Conservation (phyloP, 148 eudicot species). For the Dianthus caryophyllus region DNA sequence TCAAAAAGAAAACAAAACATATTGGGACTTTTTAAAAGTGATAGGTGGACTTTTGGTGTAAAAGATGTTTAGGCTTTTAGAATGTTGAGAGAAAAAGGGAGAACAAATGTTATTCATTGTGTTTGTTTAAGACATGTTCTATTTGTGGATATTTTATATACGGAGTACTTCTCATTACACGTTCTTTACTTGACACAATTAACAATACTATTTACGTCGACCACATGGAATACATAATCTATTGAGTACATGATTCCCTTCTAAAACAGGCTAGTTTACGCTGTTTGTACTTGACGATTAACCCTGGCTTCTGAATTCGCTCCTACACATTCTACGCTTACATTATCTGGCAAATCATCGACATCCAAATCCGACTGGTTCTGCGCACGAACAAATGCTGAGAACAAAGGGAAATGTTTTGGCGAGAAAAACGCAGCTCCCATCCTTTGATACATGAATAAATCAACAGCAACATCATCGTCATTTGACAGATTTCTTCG, state of each 20-base stretch:
- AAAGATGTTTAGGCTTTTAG: neutral
- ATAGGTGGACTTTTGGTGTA: too few species aligned
- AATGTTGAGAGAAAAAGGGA: too few species aligned
- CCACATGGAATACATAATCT: neutral
- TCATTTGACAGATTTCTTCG: conserved; percentile 45
- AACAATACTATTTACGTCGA: neutral
- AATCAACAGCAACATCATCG: conserved; percentile 35
- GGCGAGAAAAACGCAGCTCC: conserved; percentile 88
- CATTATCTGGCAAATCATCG: conserved; percentile 52
- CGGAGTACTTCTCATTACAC: too few species aligned
- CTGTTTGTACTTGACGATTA: conserved; percentile 41
- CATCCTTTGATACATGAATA: conserved; percentile 87
- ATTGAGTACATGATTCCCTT: neutral
- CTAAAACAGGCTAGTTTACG: conserved; percentile 8
- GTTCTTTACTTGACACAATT: too few species aligned
- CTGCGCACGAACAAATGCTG: conserved; percentile 48
- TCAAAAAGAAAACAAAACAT: too few species aligned
- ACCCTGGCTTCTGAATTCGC: conserved; percentile 15
- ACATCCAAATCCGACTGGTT: conserved; percentile 35
- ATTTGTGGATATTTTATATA: too few species aligned
- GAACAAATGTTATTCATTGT: too few species aligned
- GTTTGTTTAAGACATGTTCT: too few species aligned
- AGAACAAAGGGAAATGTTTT: conserved; percentile 61
- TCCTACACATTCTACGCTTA: conserved; percentile 13
- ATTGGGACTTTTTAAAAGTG: too few species aligned